A percentile compares a stretch with the other conserved stretches of the same genome.
Evolutionary conservation across 73 alveolate species (phyloP).

Genomic region (Blepharisma stoltei): DNA sequence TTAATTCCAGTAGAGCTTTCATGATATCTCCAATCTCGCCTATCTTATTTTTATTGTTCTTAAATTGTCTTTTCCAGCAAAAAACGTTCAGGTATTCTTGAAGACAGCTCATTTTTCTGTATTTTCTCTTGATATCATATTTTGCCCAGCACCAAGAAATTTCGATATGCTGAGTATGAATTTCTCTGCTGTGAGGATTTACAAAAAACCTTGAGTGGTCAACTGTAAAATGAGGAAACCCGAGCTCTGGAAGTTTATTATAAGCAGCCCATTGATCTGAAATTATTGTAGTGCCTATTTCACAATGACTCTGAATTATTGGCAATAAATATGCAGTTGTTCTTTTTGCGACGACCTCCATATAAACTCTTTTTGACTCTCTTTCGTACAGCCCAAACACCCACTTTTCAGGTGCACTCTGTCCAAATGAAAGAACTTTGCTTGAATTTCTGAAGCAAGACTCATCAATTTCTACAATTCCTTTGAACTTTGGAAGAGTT

Average conservation of each 20-base stretch:
- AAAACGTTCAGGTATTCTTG: conserved; percentile 27
- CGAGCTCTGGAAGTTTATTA: conserved; percentile 24
- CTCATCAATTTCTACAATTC: conserved; percentile 33
- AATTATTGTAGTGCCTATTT: conserved; percentile 26
- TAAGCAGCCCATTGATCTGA: conserved; percentile 36
- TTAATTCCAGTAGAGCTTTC: neutral
- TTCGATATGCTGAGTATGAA: conserved; percentile 31
- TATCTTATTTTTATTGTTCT: neutral
- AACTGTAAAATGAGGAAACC: conserved; percentile 35
- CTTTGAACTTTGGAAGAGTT: conserved; percentile 15
- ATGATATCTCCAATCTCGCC: conserved; percentile 15
- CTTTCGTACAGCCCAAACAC: conserved; percentile 30
- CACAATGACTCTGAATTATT: conserved; percentile 17
- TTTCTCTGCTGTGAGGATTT: conserved; percentile 27
- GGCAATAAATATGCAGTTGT: neutral
- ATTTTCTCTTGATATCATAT: conserved; percentile 26
- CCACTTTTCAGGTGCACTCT: conserved; percentile 23
- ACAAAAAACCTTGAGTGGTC: conserved; percentile 35
- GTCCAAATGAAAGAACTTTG: neutral
- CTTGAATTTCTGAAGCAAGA: conserved; percentile 18
- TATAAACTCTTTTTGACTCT: conserved; percentile 13
- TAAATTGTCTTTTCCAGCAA: conserved; percentile 28
- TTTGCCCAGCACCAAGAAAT: conserved; percentile 34
- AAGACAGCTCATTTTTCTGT: neutral
- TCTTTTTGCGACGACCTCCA: conserved; percentile 28